These are phyloP conservation scores for Akanthomyces muscarius DNA, from an alignment of 2,329 filamentous ascomycete genomes.

Conservation along the genomic window DNA sequence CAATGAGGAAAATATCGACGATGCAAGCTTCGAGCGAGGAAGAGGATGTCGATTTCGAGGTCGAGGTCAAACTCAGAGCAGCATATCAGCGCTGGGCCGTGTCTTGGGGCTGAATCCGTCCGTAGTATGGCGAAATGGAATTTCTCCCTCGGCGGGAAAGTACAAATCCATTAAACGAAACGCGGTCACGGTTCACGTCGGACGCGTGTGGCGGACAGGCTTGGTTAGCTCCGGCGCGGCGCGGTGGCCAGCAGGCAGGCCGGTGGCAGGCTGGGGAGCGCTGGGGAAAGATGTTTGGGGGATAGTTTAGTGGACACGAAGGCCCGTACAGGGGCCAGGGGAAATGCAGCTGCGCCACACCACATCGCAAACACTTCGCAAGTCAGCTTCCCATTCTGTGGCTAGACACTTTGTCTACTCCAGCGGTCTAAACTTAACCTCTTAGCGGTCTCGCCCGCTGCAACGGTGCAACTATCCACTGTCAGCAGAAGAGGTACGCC, in stretches of 20 bases:
- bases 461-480: not conserved
- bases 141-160: slow-evolving; percentile 9
- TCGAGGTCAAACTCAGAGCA: not conserved
- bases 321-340: not conserved
- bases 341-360: not conserved
- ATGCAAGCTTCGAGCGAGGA: not conserved
- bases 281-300: not conserved
- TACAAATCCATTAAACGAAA: slow-evolving; percentile 21
- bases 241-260: not conserved
- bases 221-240: slow-evolving; percentile 1
- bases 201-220: slow-evolving; percentile 17
- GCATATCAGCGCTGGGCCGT: not conserved
- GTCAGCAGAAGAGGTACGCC: not conserved
- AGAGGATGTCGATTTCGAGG: not conserved
- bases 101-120: not conserved
- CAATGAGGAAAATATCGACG: not conserved
- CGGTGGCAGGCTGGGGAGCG: not conserved
- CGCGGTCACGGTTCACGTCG: slow-evolving; percentile 22
- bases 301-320: not conserved
- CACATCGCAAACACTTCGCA: too few species aligned
- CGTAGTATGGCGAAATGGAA: slow-evolving; percentile 10
- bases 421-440: too few species aligned
- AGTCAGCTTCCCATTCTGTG: not conserved
- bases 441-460: not conserved
- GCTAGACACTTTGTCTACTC: not conserved